Conservation (phyloP, 176 grass and related monocot genomes). For the Hsuehochloa calcarea region DNA sequence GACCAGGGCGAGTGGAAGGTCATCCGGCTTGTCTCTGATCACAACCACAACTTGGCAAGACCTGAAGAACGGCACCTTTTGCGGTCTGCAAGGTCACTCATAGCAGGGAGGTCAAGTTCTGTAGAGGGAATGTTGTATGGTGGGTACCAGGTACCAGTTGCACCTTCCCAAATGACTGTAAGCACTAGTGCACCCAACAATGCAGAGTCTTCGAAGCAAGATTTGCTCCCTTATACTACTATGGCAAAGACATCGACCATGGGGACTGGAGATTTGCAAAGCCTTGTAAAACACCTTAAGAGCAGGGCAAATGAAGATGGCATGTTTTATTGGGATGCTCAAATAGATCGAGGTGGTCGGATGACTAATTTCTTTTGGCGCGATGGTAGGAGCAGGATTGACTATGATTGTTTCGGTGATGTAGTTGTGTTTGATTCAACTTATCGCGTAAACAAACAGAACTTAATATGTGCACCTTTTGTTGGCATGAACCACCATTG, state of each 20-base stretch:
- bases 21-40: constrained; percentile 65
- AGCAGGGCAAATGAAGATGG: constrained; percentile 59
- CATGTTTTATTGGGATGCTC: constrained; percentile 86
- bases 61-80: constrained; percentile 76
- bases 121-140: constrained; percentile 53
- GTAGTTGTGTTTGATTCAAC: constrained; percentile 77
- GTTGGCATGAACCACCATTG: constrained; percentile 84
- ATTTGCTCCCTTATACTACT: constrained; percentile 34
- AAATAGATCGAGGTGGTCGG: constrained; percentile 52
- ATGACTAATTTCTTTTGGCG: constrained; percentile 81
- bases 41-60: constrained; percentile 67
- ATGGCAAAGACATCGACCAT: neutral
- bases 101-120: constrained; percentile 55
- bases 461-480: constrained; percentile 63
- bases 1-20: constrained; percentile 68
- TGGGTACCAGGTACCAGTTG: constrained; percentile 43
- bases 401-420: constrained; percentile 78
- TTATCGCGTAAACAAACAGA: constrained; percentile 71
- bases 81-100: constrained; percentile 71
- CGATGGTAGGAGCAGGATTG: constrained; percentile 59
- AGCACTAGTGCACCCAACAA: constrained; percentile 35
- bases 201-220: constrained; percentile 32
- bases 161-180: constrained; percentile 29
- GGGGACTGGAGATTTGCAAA: constrained; percentile 56
- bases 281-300: constrained; percentile 57